Base-by-base conservation (phyloP, 73 alveolate genomes). In the Stentor roeselii region DNA sequence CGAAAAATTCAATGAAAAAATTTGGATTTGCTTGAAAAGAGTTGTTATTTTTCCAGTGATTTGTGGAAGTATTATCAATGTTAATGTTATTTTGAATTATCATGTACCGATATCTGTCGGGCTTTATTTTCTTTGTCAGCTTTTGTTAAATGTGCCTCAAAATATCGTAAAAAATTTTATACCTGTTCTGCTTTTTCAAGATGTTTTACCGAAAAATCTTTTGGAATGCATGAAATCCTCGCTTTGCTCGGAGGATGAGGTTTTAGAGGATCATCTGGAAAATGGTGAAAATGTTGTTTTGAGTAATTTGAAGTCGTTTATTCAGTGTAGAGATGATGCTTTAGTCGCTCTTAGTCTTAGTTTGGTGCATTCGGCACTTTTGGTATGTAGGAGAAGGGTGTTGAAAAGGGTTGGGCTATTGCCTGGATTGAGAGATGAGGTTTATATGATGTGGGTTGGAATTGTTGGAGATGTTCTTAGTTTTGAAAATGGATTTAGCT, bases 41-140 rank as follows among this genome's bases (percentile, higher is more conserved):
- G 37, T 67, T 30, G 80, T 67, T 1, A 21, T 67, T 15, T 67
- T 67, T 21, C 80, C 37, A 0, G 37, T 67, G 11, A 27, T 67
- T 21, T 36, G 15, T 67, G 80, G 80, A 67, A 32, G 80, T 21
- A 21, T 67, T 1, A 40, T 32, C 34, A 11, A 36, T 34, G 11
- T 67, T 30, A 32, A 67, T 0, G 21, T n/a, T 21, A 21, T 27
- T n/a, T 32, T 40, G 21, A 14, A 67, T n/a, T n/a, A n/a, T n/a
- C 80, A 67, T 32, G 41, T 67, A 21, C 37, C 80, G 34, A 67
- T 67, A 67, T 34, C 80, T 30, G 11, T 67, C 27, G n/a, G 42
- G 11, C n/a, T 32, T 67, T 67, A 67, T 2, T n/a, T 67, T 15
- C 2, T 67, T 15, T 27, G 15, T 21, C 80, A 67, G 37, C 21